Evolutionary conservation across 2,329 filamentous ascomycete species (phyloP), one percentile per base, ranked within the genome.

Genomic region (Epichloe bromicola): DNA sequence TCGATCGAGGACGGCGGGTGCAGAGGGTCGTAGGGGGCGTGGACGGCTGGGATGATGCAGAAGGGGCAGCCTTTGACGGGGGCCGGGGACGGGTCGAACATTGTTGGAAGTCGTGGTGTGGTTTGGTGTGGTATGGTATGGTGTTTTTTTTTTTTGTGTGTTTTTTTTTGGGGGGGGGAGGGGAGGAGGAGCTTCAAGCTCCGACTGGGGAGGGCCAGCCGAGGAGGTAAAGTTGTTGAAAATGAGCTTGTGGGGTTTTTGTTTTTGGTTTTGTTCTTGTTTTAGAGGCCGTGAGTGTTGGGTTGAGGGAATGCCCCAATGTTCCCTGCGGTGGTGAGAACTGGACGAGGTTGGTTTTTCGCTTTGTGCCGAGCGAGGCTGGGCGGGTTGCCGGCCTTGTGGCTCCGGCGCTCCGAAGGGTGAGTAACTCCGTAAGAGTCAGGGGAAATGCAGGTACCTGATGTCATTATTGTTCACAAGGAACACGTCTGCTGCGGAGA

Each of bases 41-140:
- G 82, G 51, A 68, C 58, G 30, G 63, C 54, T 23, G 74, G 69
- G 58, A 85, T 85, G 54, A 64, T 66, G 71, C 82, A 85, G 63
- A 85, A 85, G 8, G 82, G 78, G 57, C 82, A 85, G 39, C 63
- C 59, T 23, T 63, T 61, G 38, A 59, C 57, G 46, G 62, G 62
- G 61, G 6, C 6, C 23, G 2, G 1, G 2, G 63, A 64, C 19
- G 67, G 64, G 54, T 71, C 69, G 58, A 71, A 71, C 56, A 50
- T 50, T 23, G 11, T 44, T 15, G 17, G 11, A 2, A 5, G 14
- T 42, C 34, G 33, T 5, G 1, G 17, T 36, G 12, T 20, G 14
- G 19, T n/a, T 5, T 23, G 23, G 6, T 7, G 6, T 26, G 23
- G 19, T n/a, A 6, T 23, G 23, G 6, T 7, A 2, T 26, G 23